Evolutionary conservation across 2,329 filamentous ascomycete genomes (phyloP), one percentile per base, ranked within the genome.

Genomic region (Fusarium coicis): DNA sequence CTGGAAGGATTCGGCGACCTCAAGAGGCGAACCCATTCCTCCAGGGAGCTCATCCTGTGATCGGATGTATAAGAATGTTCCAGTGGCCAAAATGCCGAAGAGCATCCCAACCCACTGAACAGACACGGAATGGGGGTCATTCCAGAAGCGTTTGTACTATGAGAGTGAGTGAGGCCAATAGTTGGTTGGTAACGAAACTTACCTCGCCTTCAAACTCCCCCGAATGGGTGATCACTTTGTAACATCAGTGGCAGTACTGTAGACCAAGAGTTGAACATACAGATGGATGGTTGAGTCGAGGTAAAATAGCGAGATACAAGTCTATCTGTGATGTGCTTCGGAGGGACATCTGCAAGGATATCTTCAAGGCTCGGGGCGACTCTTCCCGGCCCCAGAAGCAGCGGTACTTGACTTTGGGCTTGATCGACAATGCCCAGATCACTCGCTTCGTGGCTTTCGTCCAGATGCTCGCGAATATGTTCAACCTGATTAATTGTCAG

Each of bases 251-350:
- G 10, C 3, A 12, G 7, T 4, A 19, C 4, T 21, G 0, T 1
- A 4, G 1, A 8, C 3, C 2, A 16, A 15, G 43, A 8, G 9
- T 23, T 1, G 4, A 0, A 60, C 68, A 10, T 39, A 75, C 73
- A 62, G 4, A 59, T 74, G 5, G 63, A 63, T n/a, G 74, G 74
- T 4, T 72, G 46, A 7, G 66, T 70, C 0, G 67, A 68, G 1
- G 56, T 76, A 15, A 75, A 75, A 39, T 76, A 75, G 0, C 71
- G 70, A 1, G 73, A 74, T 1, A 74, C 71, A 4, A 75, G 40
- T 5, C 73, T 66, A 12, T 75, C 71, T 3, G 60, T 52, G 8
- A 74, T 50, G 3, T 50, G 57, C 2, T 62, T 76, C 1, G 68
- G 53, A 3, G 73, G 73, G 2, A 75, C 30, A 28, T 76, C 62